Evolutionary conservation across 495 filamentous ascomycete genomes (phyloP).

Genomic region (Lepraria neglecta): DNA sequence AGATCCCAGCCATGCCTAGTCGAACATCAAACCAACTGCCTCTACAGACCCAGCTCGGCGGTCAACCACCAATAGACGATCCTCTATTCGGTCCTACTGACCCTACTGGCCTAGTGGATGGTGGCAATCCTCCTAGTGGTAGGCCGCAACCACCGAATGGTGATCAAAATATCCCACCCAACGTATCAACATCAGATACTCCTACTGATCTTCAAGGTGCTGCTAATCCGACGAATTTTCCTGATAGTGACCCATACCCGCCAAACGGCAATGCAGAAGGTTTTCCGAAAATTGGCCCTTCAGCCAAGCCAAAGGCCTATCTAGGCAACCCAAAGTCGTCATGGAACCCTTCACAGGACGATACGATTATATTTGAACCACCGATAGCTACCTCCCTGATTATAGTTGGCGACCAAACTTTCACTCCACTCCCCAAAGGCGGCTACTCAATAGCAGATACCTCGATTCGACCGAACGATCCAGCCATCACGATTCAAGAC

Average conservation of each 20-base stretch:
- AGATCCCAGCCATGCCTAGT: not conserved
- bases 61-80: not conserved
- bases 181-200: not conserved
- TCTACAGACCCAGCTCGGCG: slow-evolving; percentile 1
- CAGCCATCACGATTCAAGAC: not conserved
- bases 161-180: not conserved
- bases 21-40: not conserved
- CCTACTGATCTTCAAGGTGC: not conserved
- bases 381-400: not conserved
- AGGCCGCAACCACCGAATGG: not conserved
- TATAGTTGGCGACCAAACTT: not conserved
- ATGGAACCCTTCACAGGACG: not conserved
- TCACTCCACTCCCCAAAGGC: not conserved
- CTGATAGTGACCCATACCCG: not conserved
- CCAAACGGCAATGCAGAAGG: not conserved
- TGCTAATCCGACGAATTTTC: not conserved
- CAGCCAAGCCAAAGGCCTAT: not conserved
- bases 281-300: not conserved
- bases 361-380: not conserved
- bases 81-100: not conserved
- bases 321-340: not conserved
- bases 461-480: not conserved
- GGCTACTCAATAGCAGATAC: slow-evolving; percentile 1
- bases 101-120: not conserved
- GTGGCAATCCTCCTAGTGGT: not conserved